phyloP scores from a whole-genome alignment of 1,284 basidiomycete genomes.

The Vanrija sp. region DNA sequence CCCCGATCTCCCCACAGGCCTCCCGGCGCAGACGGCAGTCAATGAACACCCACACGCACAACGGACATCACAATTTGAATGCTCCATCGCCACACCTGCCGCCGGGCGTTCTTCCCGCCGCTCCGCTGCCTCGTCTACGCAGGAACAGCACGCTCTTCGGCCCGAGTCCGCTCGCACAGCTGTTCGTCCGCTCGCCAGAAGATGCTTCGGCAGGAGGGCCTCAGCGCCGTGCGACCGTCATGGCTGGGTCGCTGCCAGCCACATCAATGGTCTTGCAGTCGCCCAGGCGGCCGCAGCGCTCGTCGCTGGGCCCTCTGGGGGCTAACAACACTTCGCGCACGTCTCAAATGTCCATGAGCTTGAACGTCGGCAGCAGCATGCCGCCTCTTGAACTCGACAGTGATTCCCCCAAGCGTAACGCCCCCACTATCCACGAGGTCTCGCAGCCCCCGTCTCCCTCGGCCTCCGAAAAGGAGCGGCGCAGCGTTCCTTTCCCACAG shows the following conservation, averaged over 20 bases:
- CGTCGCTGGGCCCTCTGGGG: too few relatives aligned
- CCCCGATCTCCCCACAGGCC: neutral
- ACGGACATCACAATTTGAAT: too few relatives aligned
- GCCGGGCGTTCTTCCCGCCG: neutral
- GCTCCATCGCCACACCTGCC: neutral
- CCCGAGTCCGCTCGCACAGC: conserved; percentile 45
- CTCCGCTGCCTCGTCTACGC: conserved; percentile 12
- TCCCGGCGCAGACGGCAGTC: too few relatives aligned
- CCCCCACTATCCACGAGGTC: too few relatives aligned
- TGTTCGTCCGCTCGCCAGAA: conserved; percentile 33
- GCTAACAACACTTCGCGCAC: neutral
- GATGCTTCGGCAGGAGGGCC: neutral
- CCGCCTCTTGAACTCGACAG: too few relatives aligned
- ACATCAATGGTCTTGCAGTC: conserved; percentile 14
- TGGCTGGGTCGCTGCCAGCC: conserved; percentile 11
- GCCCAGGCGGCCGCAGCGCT: conserved; percentile 5
- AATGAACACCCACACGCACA: neutral
- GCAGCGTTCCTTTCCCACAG: neutral
- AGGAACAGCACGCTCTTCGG: conserved; percentile 41
- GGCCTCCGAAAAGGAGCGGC: neutral
- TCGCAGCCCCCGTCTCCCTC: too few relatives aligned
- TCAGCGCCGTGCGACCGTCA: conserved; percentile 1
- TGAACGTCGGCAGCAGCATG: too few relatives aligned
- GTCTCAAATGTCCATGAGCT: too few relatives aligned
- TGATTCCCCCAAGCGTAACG: too few relatives aligned